Evolutionary conservation across 1,284 basidiomycete genomes (phyloP).

Genomic region (Pterulicium gracile): DNA sequence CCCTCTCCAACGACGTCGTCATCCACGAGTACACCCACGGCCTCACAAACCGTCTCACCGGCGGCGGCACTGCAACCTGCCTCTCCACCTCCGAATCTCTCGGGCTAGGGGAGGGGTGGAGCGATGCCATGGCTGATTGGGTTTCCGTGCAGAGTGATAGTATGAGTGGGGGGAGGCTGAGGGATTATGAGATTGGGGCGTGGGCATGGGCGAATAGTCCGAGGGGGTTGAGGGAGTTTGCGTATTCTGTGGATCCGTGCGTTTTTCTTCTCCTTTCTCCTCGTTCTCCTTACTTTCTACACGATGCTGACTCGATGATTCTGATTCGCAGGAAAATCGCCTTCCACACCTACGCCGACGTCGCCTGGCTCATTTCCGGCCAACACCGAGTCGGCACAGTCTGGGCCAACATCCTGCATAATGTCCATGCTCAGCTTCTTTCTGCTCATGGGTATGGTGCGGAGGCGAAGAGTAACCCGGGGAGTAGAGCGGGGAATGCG

Average conservation of each 20-base stretch:
- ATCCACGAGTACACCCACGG: slow-evolving; percentile 28
- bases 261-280: too few relatives aligned
- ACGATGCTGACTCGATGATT: too few relatives aligned
- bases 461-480: slow-evolving; percentile 28
- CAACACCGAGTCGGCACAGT: slow-evolving; percentile 41
- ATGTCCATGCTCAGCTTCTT: slow-evolving; percentile 38
- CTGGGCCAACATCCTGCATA: slow-evolving; percentile 46
- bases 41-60: slow-evolving; percentile 26
- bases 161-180: too few relatives aligned
- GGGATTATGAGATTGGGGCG: too few relatives aligned
- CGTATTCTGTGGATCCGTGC: too few relatives aligned
- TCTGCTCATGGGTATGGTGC: slow-evolving; percentile 27
- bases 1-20: slow-evolving; percentile 27
- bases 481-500: slow-evolving; percentile 31
- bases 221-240: too few relatives aligned
- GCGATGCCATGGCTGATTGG: slow-evolving; percentile 41
- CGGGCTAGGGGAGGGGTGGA: slow-evolving; percentile 46
- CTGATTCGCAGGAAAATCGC: too few relatives aligned
- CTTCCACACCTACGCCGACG: too few relatives aligned
- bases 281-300: too few relatives aligned
- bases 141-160: too few relatives aligned
- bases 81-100: slow-evolving; percentile 36
- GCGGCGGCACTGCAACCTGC: slow-evolving; percentile 38
- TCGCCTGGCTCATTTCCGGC: too few relatives aligned
- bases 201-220: too few relatives aligned